These are phyloP conservation scores for Anisodus acutangulus DNA, from an alignment of 257 asterid genomes.

Conservation along the genomic window DNA sequence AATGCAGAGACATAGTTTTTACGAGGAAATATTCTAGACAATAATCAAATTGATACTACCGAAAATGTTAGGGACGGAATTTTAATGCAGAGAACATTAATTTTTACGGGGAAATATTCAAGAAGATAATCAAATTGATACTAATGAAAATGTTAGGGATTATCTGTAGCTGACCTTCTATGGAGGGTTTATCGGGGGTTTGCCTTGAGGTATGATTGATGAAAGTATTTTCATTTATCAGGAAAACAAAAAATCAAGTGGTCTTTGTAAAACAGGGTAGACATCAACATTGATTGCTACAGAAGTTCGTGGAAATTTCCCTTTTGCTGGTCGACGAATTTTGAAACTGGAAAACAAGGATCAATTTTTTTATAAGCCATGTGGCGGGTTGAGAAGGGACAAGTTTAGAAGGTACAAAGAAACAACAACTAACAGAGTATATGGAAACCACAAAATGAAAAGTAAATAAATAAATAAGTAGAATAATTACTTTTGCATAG, in stretches of 20 bases:
- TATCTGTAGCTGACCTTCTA: background rate
- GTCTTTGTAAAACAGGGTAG: conserved; percentile 17
- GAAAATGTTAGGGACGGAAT: background rate
- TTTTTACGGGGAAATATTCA: background rate
- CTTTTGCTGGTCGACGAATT: background rate
- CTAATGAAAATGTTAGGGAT: background rate
- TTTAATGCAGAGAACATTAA: background rate
- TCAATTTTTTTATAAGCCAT: background rate
- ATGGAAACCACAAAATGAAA: conserved; percentile 27
- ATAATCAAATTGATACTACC: background rate
- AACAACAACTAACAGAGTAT: background rate
- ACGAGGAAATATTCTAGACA: background rate
- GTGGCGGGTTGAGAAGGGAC: conserved; percentile 5
- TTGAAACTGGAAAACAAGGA: conserved; percentile 3
- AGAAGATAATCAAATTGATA: background rate
- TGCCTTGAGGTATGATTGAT: background rate
- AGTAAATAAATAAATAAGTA: conserved; percentile 32
- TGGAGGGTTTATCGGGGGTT: background rate
- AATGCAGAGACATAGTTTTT: background rate
- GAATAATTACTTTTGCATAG: conserved; percentile 80
- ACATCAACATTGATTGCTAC: background rate
- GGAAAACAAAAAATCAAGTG: background rate
- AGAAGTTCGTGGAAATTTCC: background rate
- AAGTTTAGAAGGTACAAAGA: conserved; percentile 16
- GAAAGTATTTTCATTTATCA: conserved; percentile 8